phyloP scores from a whole-genome alignment of 768 basidiomycete genomes.

The Termitomyces sp. region DNA sequence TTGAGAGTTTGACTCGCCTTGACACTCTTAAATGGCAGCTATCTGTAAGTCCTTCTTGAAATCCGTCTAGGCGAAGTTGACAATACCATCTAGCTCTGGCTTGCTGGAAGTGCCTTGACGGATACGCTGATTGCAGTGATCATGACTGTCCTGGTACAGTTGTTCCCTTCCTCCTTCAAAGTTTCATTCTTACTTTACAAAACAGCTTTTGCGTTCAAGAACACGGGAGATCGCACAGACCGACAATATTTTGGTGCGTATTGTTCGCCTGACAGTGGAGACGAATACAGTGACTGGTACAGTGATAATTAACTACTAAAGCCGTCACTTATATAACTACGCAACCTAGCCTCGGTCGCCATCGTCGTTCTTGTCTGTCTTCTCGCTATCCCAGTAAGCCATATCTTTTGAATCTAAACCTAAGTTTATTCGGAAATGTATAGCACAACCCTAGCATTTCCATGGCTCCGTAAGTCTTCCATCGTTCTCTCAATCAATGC shows the following conservation, averaged over 20 bases:
- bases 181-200: not conserved
- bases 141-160: slow-evolving; percentile 11
- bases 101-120: slow-evolving; percentile 14
- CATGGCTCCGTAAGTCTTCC: too few species aligned
- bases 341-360: slow-evolving; percentile 9
- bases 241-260: slow-evolving; percentile 9
- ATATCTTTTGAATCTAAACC: too few species aligned
- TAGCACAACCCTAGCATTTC: too few species aligned
- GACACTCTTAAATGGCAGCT: slow-evolving; percentile 14
- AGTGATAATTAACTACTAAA: not conserved
- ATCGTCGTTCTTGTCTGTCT: slow-evolving; percentile 14
- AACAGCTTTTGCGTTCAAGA: slow-evolving; percentile 14
- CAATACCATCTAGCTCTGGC: slow-evolving; percentile 9
- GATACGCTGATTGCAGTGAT: slow-evolving; percentile 14
- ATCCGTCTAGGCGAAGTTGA: not conserved
- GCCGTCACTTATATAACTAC: not conserved
- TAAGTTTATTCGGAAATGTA: not conserved
- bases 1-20: slow-evolving; percentile 5
- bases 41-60: slow-evolving; percentile 3
- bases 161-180: not conserved
- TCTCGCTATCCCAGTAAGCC: slow-evolving; percentile 15
- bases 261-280: slow-evolving; percentile 17
- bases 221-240: slow-evolving; percentile 10
- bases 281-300: slow-evolving; percentile 15
- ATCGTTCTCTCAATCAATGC: too few species aligned